Base-by-base conservation (phyloP, 345 rosid species). In the Lepidium aucheri region DNA sequence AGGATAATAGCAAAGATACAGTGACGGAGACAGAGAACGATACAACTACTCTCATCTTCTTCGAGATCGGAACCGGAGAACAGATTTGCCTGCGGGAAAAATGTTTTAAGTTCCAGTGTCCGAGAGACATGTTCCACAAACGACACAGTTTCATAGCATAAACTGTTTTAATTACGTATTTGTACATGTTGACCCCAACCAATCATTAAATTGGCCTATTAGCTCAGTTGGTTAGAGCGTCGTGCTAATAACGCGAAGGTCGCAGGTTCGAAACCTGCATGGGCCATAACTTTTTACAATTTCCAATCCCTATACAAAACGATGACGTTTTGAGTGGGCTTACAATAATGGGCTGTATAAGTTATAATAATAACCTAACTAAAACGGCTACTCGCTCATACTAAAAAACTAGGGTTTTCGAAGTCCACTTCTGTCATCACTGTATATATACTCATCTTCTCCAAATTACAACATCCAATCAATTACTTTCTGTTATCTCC, bases 201-300 rank as follows among this genome's bases (percentile, higher is more conserved):
- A n/a, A n/a, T n/a, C n/a, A n/a, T n/a, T n/a, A n/a, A 20, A 20
- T 20, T 20, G 75, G 64, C 75, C 75, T 52, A 55, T 71, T 71
- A 71, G 75, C 75, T 71, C 70, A 60, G 74, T 69, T 60, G 91
- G 96, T 89, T 83, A 85, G 83, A 87, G 88, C 83, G 89, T 84
- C 85, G 85, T 86, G 89, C 86, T 85, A 86, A 85, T 87, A 82
- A 89, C 92, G 95, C 90, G 84, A 84, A 84, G 92, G 95, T 85
- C 83, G 60, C 65, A 72, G 76, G 70, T 64, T 72, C 70, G 76
- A 72, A 57, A 65, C 71, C 76, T 72, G 54, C 60, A 65, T 65
- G 60, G 65, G 71, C 66, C 76, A 72, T 7, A 0, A 0, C 2
- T 47, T 18, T 35, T 2, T n/a, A n/a, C 1, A 28, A 4, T 13